A percentile compares a stretch with the other conserved stretches of the same genome.
These are phyloP conservation scores for Trichophyton verrucosum DNA, from an alignment of 2,329 filamentous ascomycete genomes.

Conservation along the genomic window DNA sequence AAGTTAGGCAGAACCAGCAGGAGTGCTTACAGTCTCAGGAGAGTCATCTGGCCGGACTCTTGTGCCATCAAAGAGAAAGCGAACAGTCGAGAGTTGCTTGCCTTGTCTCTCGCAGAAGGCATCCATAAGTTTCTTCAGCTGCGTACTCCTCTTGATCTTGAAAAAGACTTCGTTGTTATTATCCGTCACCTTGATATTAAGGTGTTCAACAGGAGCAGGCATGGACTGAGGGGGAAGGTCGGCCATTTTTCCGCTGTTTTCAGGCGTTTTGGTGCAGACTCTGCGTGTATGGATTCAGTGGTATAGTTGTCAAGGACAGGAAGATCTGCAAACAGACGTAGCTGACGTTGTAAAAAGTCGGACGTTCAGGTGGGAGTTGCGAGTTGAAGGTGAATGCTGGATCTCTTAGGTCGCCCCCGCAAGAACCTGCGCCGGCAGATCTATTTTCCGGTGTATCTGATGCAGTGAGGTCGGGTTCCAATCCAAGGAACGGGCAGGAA, in stretches of 20 bases:
- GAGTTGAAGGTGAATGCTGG: not conserved
- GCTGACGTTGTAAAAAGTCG: slow-evolving; percentile 3
- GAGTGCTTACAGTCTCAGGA: slow-evolving; percentile 67
- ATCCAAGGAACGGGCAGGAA: too few species aligned
- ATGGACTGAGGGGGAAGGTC: not conserved
- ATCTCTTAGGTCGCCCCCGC: not conserved
- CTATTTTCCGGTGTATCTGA: not conserved
- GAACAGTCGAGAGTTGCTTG: slow-evolving; percentile 69
- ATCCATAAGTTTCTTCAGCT: slow-evolving; percentile 94
- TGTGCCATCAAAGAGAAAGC: slow-evolving; percentile 93
- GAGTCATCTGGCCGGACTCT: slow-evolving; percentile 82
- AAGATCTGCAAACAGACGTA: not conserved
- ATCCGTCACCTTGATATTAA: slow-evolving; percentile 98
- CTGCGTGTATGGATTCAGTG: not conserved
- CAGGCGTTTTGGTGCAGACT: not conserved
- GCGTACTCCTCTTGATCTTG: slow-evolving; percentile 96
- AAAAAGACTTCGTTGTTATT: slow-evolving; percentile 99
- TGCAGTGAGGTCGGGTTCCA: too few species aligned
- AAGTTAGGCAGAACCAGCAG: slow-evolving; percentile 1
- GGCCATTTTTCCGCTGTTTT: slow-evolving; percentile 1
- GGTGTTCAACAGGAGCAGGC: slow-evolving; percentile 54
- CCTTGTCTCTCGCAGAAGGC: slow-evolving; percentile 96
- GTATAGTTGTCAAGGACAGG: not conserved
- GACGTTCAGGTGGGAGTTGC: not conserved
- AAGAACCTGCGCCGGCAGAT: not conserved